Evolutionary conservation across 2,329 filamentous ascomycete species (phyloP).

Genomic region (Dothistroma septosporum): DNA sequence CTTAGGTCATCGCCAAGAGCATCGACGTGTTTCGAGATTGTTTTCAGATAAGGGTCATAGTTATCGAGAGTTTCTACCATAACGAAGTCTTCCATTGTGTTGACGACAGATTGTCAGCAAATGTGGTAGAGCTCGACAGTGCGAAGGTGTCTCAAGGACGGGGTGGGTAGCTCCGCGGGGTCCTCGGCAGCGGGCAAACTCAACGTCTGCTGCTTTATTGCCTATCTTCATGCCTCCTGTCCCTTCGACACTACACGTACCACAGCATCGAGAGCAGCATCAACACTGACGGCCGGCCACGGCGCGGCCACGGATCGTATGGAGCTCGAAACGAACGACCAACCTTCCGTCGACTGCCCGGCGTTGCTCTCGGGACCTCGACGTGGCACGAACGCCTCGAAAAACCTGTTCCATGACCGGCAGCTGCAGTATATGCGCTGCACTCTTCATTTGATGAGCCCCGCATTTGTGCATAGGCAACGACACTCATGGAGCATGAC

Average conservation of each 20-base stretch:
- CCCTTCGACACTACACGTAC: too few species aligned
- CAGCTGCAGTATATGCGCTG: background rate
- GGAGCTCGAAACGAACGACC: background rate
- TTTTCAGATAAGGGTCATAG: slow-evolving; percentile 12
- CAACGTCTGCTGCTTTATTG: too few species aligned
- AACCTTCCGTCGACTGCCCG: background rate
- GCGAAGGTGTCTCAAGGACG: background rate
- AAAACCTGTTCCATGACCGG: background rate
- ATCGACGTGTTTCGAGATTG: slow-evolving; percentile 42
- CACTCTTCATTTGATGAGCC: background rate
- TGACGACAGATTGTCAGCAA: background rate
- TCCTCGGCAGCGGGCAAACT: background rate
- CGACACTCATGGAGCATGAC: background rate
- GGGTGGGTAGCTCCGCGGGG: background rate
- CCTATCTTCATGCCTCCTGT: too few species aligned
- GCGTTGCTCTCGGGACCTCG: background rate
- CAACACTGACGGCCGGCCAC: too few species aligned
- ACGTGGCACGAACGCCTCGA: background rate
- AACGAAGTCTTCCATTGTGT: slow-evolving; percentile 6
- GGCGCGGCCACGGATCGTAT: too few species aligned
- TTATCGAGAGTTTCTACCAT: slow-evolving; percentile 7
- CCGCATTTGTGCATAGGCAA: background rate
- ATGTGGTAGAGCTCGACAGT: background rate
- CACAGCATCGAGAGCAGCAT: too few species aligned
- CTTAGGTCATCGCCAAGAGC: slow-evolving; percentile 40